Evolutionary conservation across 2,329 filamentous ascomycete species (phyloP).

Genomic region (Alternaria rosae): DNA sequence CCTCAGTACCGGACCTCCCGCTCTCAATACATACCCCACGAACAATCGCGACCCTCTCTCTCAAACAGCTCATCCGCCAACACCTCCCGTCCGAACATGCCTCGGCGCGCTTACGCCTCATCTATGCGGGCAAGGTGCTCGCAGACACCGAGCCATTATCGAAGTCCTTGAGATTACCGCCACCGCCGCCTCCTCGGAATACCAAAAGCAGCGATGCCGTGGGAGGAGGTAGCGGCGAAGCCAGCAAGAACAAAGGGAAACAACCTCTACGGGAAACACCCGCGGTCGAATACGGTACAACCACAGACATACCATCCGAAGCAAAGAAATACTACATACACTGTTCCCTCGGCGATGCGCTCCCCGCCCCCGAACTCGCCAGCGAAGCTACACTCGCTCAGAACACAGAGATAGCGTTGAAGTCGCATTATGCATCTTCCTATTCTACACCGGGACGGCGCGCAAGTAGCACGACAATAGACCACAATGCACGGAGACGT

Average conservation of each 20-base stretch:
- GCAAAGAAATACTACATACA: constrained; percentile 80
- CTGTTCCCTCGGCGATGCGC: constrained; percentile 84
- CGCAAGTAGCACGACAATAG: constrained; percentile 19
- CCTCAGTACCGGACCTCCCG: constrained; percentile 80
- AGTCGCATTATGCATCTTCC: constrained; percentile 31
- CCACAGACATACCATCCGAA: constrained; percentile 24
- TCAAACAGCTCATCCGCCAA: constrained; percentile 82
- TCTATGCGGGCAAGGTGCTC: constrained; percentile 87
- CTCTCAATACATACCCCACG: constrained; percentile 75
- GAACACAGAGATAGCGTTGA: constrained; percentile 50
- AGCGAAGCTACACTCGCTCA: constrained; percentile 64
- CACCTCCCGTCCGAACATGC: constrained; percentile 70
- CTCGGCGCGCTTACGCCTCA: constrained; percentile 80
- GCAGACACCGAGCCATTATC: constrained; percentile 74
- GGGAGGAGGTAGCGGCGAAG: constrained; percentile 17
- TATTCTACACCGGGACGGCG: constrained; percentile 24
- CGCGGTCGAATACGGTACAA: constrained; percentile 25
- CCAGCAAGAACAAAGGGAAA: constrained; percentile 71
- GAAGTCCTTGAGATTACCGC: constrained; percentile 70
- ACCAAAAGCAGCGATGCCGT: constrained; percentile 22
- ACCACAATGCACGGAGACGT: constrained; percentile 20
- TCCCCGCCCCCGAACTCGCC: constrained; percentile 73
- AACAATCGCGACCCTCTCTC: constrained; percentile 74
- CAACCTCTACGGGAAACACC: constrained; percentile 61
- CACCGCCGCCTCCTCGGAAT: constrained; percentile 58